phyloP scores from a whole-genome alignment of 306 rosid genomes.

The Vigna angularis region DNA sequence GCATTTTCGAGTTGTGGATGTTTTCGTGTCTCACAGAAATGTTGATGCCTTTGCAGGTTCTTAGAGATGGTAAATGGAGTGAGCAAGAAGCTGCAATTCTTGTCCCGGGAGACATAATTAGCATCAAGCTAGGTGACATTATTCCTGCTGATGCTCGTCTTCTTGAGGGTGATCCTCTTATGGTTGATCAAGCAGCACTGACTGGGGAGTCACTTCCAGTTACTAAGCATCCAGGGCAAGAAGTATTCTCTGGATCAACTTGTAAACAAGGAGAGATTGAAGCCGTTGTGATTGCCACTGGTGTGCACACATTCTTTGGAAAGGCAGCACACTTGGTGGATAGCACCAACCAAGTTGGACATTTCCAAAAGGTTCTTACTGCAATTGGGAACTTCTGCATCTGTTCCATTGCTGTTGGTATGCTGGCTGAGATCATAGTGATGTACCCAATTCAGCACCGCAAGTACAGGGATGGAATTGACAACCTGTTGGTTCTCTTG shows the following conservation, averaged over 20 bases:
- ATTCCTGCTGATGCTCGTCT: constrained; percentile 99
- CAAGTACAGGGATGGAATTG: constrained; percentile 78
- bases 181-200: constrained; percentile 92
- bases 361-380: constrained; percentile 89
- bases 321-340: constrained; percentile 99
- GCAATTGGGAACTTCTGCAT: constrained; percentile 99
- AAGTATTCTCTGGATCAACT: constrained; percentile 96
- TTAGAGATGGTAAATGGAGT: constrained; percentile 94
- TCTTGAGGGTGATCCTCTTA: constrained; percentile 95
- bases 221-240: constrained; percentile 89
- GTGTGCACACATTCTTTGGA: constrained; percentile 98
- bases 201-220: constrained; percentile 99
- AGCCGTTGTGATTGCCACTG: constrained; percentile 96
- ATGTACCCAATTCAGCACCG: constrained; percentile 96
- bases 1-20: background rate
- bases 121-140: constrained; percentile 92
- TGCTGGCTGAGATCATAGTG: constrained; percentile 85
- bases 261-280: constrained; percentile 99
- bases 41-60: constrained; percentile 60
- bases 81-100: constrained; percentile 94
- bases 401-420: constrained; percentile 90
- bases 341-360: constrained; percentile 97
- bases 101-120: constrained; percentile 95
- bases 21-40: constrained; percentile 21
- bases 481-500: constrained; percentile 93